phyloP scores from a whole-genome alignment of 2,329 filamentous ascomycete genomes.

The Scedosporium boydii region DNA sequence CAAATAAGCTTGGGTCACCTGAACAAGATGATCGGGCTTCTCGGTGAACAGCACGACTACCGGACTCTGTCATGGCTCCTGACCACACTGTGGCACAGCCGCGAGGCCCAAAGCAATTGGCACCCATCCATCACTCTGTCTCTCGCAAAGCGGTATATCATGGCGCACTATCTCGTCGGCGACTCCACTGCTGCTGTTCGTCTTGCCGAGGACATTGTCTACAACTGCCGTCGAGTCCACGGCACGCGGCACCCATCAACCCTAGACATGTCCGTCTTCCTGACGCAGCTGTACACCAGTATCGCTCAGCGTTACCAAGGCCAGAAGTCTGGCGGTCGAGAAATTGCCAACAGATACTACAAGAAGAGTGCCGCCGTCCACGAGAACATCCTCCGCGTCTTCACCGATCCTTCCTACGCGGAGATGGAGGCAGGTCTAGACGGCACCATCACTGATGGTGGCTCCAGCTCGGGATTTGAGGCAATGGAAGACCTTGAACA shows the following conservation, averaged over 20 bases:
- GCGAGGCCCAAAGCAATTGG: constrained; percentile 13
- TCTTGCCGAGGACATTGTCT: constrained; percentile 16
- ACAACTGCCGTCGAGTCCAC: constrained; percentile 16
- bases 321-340: constrained; percentile 18
- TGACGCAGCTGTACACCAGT: constrained; percentile 16
- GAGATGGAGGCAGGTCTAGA: constrained; percentile 18
- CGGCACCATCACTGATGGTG: constrained; percentile 14
- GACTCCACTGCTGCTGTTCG: constrained; percentile 12
- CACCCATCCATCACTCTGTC: constrained; percentile 9
- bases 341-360: constrained; percentile 26
- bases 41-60: constrained; percentile 35
- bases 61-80: constrained; percentile 27
- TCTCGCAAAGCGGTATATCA: constrained; percentile 13
- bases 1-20: constrained; percentile 28
- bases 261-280: constrained; percentile 14
- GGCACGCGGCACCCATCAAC: constrained; percentile 13
- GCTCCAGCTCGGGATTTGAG: constrained; percentile 12
- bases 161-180: constrained; percentile 12
- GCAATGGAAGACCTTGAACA: constrained; percentile 6
- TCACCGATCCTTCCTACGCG: constrained; percentile 21
- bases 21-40: constrained; percentile 28
- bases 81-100: constrained; percentile 22
- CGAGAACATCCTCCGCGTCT: constrained; percentile 25
- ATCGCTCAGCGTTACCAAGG: constrained; percentile 23
- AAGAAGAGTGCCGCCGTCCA: constrained; percentile 25